These are phyloP conservation scores for Fusarium multiceps DNA, from an alignment of 2,329 filamentous ascomycete genomes.

Conservation along the genomic window DNA sequence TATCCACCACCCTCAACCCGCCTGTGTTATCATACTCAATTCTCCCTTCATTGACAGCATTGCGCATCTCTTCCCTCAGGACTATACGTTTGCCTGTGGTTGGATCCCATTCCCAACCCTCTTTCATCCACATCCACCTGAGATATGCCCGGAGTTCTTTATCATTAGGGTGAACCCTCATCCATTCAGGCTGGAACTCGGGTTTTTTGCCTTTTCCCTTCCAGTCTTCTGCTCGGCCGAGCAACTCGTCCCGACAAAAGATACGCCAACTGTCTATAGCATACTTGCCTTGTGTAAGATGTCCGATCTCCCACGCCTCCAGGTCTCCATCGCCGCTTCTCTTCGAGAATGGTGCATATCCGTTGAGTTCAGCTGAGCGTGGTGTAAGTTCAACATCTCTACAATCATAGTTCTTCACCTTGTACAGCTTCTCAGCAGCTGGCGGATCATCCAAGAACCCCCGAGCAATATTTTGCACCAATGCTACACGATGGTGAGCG, in stretches of 20 bases:
- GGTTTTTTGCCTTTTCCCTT: conserved; percentile 65
- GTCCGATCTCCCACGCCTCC: conserved; percentile 83
- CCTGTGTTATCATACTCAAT: conserved; percentile 67
- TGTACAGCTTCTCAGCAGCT: conserved; percentile 63
- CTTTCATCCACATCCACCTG: conserved; percentile 90
- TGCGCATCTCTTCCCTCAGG: conserved; percentile 64
- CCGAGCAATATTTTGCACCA: conserved; percentile 76
- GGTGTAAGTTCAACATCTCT: conserved; percentile 47
- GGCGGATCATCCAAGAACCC: conserved; percentile 76
- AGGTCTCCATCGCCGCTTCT: conserved; percentile 31
- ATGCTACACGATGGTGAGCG: conserved; percentile 72
- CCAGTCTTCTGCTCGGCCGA: conserved; percentile 74
- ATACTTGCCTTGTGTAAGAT: conserved; percentile 85
- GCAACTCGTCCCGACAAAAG: conserved; percentile 84
- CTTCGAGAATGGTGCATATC: background rate
- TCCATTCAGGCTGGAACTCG: conserved; percentile 88
- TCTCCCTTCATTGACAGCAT: conserved; percentile 67
- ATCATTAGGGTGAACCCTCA: conserved; percentile 82
- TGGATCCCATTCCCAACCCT: conserved; percentile 85
- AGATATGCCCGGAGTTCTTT: conserved; percentile 91
- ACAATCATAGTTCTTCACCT: conserved; percentile 60
- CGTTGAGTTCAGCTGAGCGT: background rate
- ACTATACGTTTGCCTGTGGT: conserved; percentile 71
- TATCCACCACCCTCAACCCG: conserved; percentile 56
- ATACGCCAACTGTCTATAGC: conserved; percentile 92